These are phyloP conservation scores for Trichoderma arundinaceum DNA, from an alignment of 2,329 filamentous ascomycete species.

Conservation along the genomic window DNA sequence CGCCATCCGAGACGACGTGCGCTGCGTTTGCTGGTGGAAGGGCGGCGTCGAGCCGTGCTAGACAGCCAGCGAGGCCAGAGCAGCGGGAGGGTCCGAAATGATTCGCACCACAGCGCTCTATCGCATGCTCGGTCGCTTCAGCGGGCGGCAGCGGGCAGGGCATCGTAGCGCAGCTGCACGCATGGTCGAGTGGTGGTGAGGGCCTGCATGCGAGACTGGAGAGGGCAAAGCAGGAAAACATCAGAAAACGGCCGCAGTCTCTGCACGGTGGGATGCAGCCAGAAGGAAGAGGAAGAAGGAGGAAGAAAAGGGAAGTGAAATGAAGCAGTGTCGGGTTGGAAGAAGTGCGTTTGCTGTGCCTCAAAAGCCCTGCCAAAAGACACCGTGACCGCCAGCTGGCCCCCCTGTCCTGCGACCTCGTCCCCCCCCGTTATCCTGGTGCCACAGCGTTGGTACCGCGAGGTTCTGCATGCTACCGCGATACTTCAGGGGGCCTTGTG, in stretches of 20 bases:
- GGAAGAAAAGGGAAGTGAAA: slow-evolving; percentile 17
- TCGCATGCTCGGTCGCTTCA: slow-evolving; percentile 18
- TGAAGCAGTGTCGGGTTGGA: slow-evolving; percentile 12
- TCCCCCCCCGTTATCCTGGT: slow-evolving; percentile 20
- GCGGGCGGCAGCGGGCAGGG: slow-evolving; percentile 15
- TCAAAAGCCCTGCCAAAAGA: slow-evolving; percentile 15
- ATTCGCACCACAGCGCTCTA: neutral
- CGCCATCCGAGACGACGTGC: slow-evolving; percentile 22
- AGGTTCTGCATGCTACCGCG: slow-evolving; percentile 42
- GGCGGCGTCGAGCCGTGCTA: slow-evolving; percentile 13
- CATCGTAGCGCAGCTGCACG: slow-evolving; percentile 19
- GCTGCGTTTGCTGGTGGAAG: slow-evolving; percentile 14
- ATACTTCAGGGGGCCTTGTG: slow-evolving; percentile 49
- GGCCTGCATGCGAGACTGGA: slow-evolving; percentile 6
- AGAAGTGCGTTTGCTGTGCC: slow-evolving; percentile 12
- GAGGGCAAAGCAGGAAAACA: neutral
- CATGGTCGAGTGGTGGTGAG: slow-evolving; percentile 12
- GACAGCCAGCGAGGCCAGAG: slow-evolving; percentile 4
- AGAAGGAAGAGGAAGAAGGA: slow-evolving; percentile 20
- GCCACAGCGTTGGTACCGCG: slow-evolving; percentile 35
- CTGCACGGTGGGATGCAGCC: slow-evolving; percentile 21
- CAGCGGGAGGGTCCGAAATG: neutral
- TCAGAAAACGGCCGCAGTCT: neutral
- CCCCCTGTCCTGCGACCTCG: neutral
- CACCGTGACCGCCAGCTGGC: slow-evolving; percentile 32